Evolutionary conservation across 1,284 basidiomycete species (phyloP), one percentile per base, ranked within the genome.

Genomic region (Fomitiporia mediterranea): DNA sequence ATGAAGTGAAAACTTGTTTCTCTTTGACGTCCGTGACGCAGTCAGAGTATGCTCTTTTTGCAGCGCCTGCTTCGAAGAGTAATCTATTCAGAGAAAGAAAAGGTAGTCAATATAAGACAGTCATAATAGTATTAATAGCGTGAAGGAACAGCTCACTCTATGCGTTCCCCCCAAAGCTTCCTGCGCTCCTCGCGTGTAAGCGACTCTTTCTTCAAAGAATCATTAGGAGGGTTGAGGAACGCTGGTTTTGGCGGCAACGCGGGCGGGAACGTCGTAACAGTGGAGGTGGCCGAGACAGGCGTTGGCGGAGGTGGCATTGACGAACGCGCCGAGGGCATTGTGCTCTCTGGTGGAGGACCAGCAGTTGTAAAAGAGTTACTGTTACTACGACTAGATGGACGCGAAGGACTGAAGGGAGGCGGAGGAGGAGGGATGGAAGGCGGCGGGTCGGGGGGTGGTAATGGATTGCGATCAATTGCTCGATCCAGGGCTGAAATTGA

Each of bases 91-190:
- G 25, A 15, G 15, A 51, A 38, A 9, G 17, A 38, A 9, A 40
- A 40, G n/a, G 15, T 4, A 27, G 44, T 13, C 13, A 30, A 2
- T 28, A 4, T 30, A 17, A 15, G 7, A 19, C 28, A 49, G 27
- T 11, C 25, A 2, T 28, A 2, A 25, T 35, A 15, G 21, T n/a
- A 49, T 27, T 17, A 35, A 9, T 9, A 19, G 9, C 32, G 21
- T 9, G 15, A 27, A 30, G 32, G 17, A 34, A 23, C n/a, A 15
- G 48, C 57, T 28, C 39, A 59, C 57, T 59, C 49, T 43, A 59
- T 59, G 13, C 57, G 38, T 47, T 51, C 43, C 9, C 52, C 57
- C 57, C 57, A 59, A n/a, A 56, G 9, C 21, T 47, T 42, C 23
- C 17, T 27, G 25, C 43, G 35, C 30, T 59, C 53, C 21, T 51